Evolutionary conservation across 306 rosid species (phyloP).

Genomic region (Neltuma alba): DNA sequence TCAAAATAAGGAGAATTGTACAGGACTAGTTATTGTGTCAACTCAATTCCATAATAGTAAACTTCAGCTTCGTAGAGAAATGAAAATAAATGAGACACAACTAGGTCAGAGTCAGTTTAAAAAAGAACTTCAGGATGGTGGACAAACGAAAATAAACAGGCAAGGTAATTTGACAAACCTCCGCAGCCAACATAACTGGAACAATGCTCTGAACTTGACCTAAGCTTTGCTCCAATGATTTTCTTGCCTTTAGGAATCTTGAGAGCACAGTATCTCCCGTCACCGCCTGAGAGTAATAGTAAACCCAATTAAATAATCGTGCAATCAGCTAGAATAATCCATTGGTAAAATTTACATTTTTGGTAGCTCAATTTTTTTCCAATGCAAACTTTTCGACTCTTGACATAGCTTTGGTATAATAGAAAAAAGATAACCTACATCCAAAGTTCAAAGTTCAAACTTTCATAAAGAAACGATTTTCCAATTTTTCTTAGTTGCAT

Average conservation of each 20-base stretch:
- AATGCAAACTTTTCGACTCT: slow-evolving; percentile 2
- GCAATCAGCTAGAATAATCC: slow-evolving; percentile 9
- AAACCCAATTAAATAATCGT: slow-evolving; percentile 24
- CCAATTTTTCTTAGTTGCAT: slow-evolving; percentile 3
- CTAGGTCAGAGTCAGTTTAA: slow-evolving; percentile 12
- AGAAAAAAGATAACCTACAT: not conserved
- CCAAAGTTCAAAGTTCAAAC: not conserved
- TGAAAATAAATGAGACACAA: not conserved
- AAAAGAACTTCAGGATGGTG: not conserved
- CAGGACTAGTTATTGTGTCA: slow-evolving; percentile 8
- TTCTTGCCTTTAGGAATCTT: slow-evolving; percentile 59
- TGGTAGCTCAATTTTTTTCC: slow-evolving; percentile 6
- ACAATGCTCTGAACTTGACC: slow-evolving; percentile 61
- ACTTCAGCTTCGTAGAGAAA: too few relatives aligned
- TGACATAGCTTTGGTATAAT: slow-evolving; percentile 4
- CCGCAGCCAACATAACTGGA: slow-evolving; percentile 64
- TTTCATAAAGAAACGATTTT: slow-evolving; percentile 13
- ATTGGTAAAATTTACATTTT: slow-evolving; percentile 23
- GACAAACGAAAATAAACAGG: slow-evolving; percentile 17
- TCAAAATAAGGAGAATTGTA: slow-evolving; percentile 12
- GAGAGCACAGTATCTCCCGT: slow-evolving; percentile 64
- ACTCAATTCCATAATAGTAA: slow-evolving; percentile 5
- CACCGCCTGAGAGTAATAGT: slow-evolving; percentile 58
- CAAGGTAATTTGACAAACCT: slow-evolving; percentile 59
- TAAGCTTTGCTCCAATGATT: slow-evolving; percentile 62